phyloP scores from a whole-genome alignment of 345 rosid species.

The Murraya koenigii region DNA sequence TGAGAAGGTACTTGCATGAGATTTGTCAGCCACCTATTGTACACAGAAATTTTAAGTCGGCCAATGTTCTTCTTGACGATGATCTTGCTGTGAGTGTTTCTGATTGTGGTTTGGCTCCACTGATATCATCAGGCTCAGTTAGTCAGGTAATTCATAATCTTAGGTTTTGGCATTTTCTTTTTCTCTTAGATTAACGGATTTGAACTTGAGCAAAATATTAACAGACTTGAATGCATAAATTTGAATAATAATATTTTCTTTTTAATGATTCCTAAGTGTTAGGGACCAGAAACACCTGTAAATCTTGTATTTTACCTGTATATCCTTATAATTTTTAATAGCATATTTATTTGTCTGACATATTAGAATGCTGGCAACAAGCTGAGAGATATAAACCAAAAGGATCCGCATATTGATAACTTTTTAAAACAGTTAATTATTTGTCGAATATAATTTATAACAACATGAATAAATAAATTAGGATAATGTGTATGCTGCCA shows the following conservation, averaged over 20 bases:
- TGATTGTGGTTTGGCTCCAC: slow-evolving; percentile 87
- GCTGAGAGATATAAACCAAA: neutral
- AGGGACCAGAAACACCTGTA: neutral
- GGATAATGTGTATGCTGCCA: too few species aligned
- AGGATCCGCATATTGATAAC: too few species aligned
- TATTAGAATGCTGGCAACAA: neutral
- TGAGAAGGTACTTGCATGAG: slow-evolving; percentile 87
- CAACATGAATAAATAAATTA: too few species aligned
- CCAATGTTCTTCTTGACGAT: slow-evolving; percentile 83
- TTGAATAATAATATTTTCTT: neutral
- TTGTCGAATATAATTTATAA: too few species aligned
- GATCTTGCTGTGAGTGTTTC: slow-evolving; percentile 75
- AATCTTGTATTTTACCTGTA: neutral
- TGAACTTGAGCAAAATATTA: neutral
- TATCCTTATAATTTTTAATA: neutral
- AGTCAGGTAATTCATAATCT: slow-evolving; percentile 63
- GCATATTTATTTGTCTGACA: neutral
- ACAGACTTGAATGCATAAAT: neutral
- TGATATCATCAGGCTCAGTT: slow-evolving; percentile 82
- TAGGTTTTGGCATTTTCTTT: neutral
- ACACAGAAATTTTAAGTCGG: slow-evolving; percentile 89
- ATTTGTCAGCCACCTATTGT: slow-evolving; percentile 81
- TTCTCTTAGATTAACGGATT: neutral
- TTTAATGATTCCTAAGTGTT: neutral
- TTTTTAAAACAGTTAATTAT: too few species aligned